Evolutionary conservation across 148 eudicot species (phyloP).

Genomic region (Rhododendron henanense): DNA sequence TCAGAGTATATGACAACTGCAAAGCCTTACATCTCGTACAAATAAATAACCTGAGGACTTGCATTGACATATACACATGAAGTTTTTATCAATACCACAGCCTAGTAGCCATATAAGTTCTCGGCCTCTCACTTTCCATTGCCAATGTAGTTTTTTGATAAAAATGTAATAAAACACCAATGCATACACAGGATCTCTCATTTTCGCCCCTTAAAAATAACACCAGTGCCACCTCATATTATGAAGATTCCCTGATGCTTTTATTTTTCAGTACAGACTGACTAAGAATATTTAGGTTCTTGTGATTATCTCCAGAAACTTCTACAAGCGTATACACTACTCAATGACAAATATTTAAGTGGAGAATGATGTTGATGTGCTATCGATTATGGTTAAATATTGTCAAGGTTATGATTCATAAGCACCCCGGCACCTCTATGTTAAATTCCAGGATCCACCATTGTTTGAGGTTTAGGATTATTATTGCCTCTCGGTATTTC

Average conservation of each 20-base stretch:
- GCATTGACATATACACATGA: background rate
- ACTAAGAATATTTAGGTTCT: background rate
- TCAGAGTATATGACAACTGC: background rate
- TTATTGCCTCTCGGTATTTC: background rate
- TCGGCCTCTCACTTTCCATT: background rate
- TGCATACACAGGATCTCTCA: background rate
- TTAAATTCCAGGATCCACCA: slow-evolving; percentile 1
- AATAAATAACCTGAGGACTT: background rate
- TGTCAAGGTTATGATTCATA: background rate
- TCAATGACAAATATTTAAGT: background rate
- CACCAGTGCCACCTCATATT: background rate
- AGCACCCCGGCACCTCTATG: background rate
- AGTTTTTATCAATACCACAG: background rate
- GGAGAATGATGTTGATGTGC: background rate
- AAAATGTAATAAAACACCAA: background rate
- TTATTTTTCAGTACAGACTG: background rate
- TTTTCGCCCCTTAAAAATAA: background rate
- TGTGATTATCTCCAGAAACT: background rate
- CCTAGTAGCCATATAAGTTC: background rate
- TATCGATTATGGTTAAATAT: background rate
- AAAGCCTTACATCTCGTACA: background rate
- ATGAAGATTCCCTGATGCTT: background rate
- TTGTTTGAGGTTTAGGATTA: background rate
- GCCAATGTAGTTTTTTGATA: background rate
- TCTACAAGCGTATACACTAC: background rate